Evolutionary conservation across 2,329 filamentous ascomycete species (phyloP).

Genomic region (Akanthomyces uredinophilus): DNA sequence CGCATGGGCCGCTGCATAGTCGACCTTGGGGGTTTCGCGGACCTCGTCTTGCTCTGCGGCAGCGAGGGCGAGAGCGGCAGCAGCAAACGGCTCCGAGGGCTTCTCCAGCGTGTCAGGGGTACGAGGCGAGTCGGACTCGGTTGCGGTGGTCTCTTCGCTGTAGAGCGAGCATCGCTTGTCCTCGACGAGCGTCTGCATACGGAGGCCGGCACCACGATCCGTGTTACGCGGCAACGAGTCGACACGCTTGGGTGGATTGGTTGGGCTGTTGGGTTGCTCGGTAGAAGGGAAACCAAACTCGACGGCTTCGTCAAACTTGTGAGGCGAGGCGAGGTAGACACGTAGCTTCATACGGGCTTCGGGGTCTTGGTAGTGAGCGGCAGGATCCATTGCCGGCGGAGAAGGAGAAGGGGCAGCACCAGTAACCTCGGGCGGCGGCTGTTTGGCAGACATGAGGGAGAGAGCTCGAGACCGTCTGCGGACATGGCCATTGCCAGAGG

Average conservation of each 20-base stretch:
- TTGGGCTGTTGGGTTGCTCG: conserved; percentile 30
- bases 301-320: conserved; percentile 95
- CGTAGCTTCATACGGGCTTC: conserved; percentile 82
- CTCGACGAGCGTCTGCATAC: conserved; percentile 49
- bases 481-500: conserved; percentile 31
- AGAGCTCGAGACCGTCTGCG: conserved; percentile 51
- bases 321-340: conserved; percentile 79
- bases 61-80: too few relatives aligned
- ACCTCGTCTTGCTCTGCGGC: conserved; percentile 16
- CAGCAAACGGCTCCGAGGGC: conserved; percentile 25
- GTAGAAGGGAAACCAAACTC: conserved; percentile 84
- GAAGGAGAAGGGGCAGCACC: conserved; percentile 21
- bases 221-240: conserved; percentile 11
- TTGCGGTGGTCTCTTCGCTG: conserved; percentile 50
- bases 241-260: conserved; percentile 7
- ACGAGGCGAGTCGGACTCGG: conserved; percentile 55
- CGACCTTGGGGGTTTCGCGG: conserved; percentile 26
- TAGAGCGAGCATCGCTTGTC: conserved; percentile 54
- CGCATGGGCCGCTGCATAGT: conserved; percentile 47
- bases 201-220: neutral
- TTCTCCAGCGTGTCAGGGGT: conserved; percentile 48
- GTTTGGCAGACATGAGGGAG: conserved; percentile 45
- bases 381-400: conserved; percentile 55
- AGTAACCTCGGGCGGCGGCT: conserved; percentile 24
- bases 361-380: conserved; percentile 83